These are phyloP conservation scores for Marvania coccoides DNA, from an alignment of 139 green algal genomes.

Conservation along the genomic window DNA sequence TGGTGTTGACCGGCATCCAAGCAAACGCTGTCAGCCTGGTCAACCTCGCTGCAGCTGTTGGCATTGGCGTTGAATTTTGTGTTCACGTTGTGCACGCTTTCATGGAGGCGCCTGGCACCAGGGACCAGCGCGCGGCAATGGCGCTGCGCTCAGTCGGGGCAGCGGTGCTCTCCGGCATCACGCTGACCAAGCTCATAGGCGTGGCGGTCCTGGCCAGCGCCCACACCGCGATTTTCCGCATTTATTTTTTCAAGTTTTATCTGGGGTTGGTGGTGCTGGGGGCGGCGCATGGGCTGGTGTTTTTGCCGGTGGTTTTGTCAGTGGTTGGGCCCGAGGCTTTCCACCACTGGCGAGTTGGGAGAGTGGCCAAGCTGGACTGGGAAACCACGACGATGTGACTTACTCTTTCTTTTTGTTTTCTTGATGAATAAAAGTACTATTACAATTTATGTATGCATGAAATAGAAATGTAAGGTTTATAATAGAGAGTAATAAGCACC, in stretches of 20 bases:
- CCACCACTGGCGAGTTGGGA: neutral
- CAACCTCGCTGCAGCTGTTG: conserved; percentile 70
- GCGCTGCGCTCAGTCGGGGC: conserved; percentile 54
- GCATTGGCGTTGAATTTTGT: conserved; percentile 81
- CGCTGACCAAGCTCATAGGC: conserved; percentile 75
- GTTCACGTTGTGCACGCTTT: conserved; percentile 74
- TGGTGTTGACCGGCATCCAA: conserved; percentile 70
- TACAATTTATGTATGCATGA: too few relatives aligned
- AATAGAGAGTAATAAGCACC: too few relatives aligned
- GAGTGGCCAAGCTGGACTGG: too few relatives aligned
- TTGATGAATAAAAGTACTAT: too few relatives aligned
- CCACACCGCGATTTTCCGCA: conserved; percentile 65
- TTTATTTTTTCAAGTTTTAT: conserved; percentile 78
- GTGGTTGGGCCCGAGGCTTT: conserved; percentile 40
- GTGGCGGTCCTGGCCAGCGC: conserved; percentile 71
- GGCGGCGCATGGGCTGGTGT: conserved; percentile 74
- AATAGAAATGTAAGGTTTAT: too few relatives aligned
- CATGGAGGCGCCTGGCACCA: conserved; percentile 29
- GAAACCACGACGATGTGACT: too few relatives aligned
- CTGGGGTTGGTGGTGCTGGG: conserved; percentile 75
- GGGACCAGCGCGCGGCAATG: conserved; percentile 19
- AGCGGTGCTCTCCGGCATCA: conserved; percentile 73
- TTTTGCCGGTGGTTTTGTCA: conserved; percentile 76
- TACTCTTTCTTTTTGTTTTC: too few relatives aligned
- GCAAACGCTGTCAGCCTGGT: conserved; percentile 65